Evolutionary conservation across 345 rosid species (phyloP), one percentile per base, ranked within the genome.

Genomic region (Murraya paniculata): DNA sequence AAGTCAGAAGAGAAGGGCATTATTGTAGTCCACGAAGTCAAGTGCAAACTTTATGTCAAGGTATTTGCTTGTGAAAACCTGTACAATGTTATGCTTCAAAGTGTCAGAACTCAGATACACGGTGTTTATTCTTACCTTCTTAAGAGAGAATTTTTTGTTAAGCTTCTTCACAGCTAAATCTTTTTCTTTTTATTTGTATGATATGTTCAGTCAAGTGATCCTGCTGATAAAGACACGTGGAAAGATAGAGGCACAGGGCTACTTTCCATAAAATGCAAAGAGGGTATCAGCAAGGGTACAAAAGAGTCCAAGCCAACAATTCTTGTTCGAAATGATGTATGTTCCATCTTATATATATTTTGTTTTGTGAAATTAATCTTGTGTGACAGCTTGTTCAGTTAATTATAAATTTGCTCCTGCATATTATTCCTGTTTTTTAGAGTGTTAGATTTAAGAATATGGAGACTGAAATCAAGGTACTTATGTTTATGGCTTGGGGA

Each of bases 11-110:
- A 96, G 84, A 84, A 89, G 81, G 99, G 97, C 64, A 84, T 90
- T 70, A 76, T 87, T 74, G 87, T 90, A 31, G 95, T 92, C 78
- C 98, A 96, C 85, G 98, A 96, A 84, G 97, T 94, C 79, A 96
- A 96, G 84, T 94, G 98, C 91, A 96, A 96, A 84, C 91, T 96
- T 75, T 96, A 94, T 83, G 93, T 96, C 35, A 96, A 92, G 97
- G 99, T 94, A 85, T 67, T 19, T 84, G 3, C 74, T 60, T 53
- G 27, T 8, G 60, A 67, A 66, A 83, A 21, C 65, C 64, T 36
- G 56, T 72, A 16, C 7, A 33, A 60, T 22, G 25, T 33, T 74
- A 31, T 77, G 38, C 68, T 76, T 65, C 22, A 27, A 65, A 19
- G 6, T 35, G 22, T 35, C 48, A n/a, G n/a, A n/a, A n/a, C n/a